A percentile compares a stretch with the other conserved stretches of the same genome.
Conservation (phyloP, 768 basidiomycete genomes). For the Phylloporus sp. region DNA sequence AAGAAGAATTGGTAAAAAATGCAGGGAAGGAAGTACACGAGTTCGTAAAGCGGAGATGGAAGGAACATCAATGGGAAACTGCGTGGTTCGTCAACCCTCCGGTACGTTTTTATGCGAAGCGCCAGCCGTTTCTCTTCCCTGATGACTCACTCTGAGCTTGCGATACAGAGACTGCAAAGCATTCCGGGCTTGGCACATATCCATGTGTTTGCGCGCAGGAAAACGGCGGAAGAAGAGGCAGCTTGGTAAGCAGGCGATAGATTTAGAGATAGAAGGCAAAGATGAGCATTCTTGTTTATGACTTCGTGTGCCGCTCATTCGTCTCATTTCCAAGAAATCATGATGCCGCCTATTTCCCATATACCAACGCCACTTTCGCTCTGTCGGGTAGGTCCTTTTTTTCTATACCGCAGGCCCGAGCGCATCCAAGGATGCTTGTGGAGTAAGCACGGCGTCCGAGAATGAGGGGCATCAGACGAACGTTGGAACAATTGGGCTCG, state of each 20-base stretch:
- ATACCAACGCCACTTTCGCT: too few relatives aligned
- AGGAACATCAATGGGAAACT: constrained; percentile 75
- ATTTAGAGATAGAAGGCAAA: constrained; percentile 4
- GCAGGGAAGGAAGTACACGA: constrained; percentile 56
- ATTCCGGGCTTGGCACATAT: constrained; percentile 76
- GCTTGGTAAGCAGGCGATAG: constrained; percentile 10
- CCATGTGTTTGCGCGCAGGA: constrained; percentile 77
- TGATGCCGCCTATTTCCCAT: too few relatives aligned
- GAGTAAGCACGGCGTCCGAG: too few relatives aligned
- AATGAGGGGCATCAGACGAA: too few relatives aligned
- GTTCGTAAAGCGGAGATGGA: constrained; percentile 66
- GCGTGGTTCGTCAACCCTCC: constrained; percentile 91
- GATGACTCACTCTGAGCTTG: background rate
- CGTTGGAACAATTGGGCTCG: too few relatives aligned
- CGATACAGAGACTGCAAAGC: constrained; percentile 67
- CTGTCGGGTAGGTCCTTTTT: too few relatives aligned
- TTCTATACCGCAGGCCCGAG: too few relatives aligned
- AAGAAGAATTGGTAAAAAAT: constrained; percentile 44
- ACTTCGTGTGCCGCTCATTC: background rate
- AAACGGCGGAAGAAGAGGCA: constrained; percentile 27
- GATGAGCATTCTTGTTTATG: background rate
- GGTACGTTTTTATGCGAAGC: constrained; percentile 39
- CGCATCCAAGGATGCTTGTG: too few relatives aligned
- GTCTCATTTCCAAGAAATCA: background rate
- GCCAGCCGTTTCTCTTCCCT: background rate